phyloP scores from a whole-genome alignment of 306 rosid species.

The Inga oerstediana region DNA sequence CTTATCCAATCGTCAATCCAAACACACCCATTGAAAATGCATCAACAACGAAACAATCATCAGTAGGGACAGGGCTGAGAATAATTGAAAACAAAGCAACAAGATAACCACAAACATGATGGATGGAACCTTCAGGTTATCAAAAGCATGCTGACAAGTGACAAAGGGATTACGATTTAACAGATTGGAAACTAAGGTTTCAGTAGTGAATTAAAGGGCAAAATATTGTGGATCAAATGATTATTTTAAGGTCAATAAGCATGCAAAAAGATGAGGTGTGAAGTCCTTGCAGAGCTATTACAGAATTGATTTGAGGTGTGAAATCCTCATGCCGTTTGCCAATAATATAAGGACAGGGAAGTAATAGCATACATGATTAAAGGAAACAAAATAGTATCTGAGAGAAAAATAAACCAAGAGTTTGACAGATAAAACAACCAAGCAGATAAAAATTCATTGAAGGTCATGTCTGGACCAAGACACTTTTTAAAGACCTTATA shows the following conservation, averaged over 20 bases:
- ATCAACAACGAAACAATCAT: conserved; percentile 15
- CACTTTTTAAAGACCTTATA: not conserved
- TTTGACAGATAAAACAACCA: not conserved
- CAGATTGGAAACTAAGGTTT: not conserved
- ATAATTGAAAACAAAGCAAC: not conserved
- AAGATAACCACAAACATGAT: not conserved
- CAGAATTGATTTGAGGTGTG: not conserved
- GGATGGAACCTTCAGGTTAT: not conserved
- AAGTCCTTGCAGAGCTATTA: not conserved
- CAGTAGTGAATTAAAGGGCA: not conserved
- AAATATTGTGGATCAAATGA: not conserved
- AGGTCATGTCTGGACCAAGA: not conserved
- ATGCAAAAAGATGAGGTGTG: not conserved
- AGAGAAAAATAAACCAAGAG: not conserved
- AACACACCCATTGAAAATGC: not conserved
- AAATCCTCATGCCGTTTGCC: not conserved
- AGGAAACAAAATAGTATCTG: no score
- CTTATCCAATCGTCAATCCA: no score
- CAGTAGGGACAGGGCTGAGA: not conserved
- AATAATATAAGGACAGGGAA: not conserved
- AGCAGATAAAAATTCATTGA: not conserved
- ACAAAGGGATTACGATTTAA: not conserved
- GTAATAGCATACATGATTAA: no score
- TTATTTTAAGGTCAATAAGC: not conserved
- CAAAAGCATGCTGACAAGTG: not conserved